These are phyloP conservation scores for Trichoderma gracile DNA, from an alignment of 2,329 filamentous ascomycete genomes.

Conservation along the genomic window DNA sequence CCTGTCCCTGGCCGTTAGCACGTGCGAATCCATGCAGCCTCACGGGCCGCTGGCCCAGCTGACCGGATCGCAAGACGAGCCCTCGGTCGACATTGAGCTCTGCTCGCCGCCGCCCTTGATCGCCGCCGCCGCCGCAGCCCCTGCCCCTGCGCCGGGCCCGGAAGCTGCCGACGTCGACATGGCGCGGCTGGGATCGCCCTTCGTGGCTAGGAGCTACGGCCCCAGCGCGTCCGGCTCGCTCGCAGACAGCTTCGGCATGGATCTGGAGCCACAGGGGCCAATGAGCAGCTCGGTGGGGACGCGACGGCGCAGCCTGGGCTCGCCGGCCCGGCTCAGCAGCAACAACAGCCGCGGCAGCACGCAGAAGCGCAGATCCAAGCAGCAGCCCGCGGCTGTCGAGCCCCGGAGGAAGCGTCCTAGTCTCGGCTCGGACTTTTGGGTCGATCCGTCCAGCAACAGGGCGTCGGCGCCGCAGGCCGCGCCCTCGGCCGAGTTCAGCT, in stretches of 20 bases:
- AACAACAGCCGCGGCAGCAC: slow-evolving; percentile 52
- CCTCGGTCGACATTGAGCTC: slow-evolving; percentile 27
- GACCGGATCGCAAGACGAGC: slow-evolving; percentile 45
- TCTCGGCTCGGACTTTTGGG: slow-evolving; percentile 56
- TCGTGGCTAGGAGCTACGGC: slow-evolving; percentile 60
- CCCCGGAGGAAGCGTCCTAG: slow-evolving; percentile 56
- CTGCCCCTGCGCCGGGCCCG: slow-evolving; percentile 4
- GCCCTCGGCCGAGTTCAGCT: slow-evolving; percentile 39
- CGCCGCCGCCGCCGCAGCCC: background rate
- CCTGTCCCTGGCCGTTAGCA: slow-evolving; percentile 63
- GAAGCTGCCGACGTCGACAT: slow-evolving; percentile 4
- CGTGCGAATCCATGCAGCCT: slow-evolving; percentile 64
- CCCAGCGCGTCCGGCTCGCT: slow-evolving; percentile 59
- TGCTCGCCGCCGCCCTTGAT: background rate
- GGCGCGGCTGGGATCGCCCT: slow-evolving; percentile 54
- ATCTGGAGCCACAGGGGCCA: slow-evolving; percentile 43
- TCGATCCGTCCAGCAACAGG: slow-evolving; percentile 43
- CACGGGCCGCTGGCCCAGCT: slow-evolving; percentile 62
- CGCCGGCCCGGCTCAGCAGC: slow-evolving; percentile 52
- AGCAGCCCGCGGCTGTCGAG: slow-evolving; percentile 47
- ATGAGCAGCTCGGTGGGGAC: slow-evolving; percentile 53
- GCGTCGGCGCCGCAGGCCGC: slow-evolving; percentile 29
- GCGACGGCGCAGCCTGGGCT: slow-evolving; percentile 53
- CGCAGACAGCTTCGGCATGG: slow-evolving; percentile 40
- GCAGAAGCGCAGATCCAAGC: slow-evolving; percentile 56